Percentiles rank a stretch among this genome's conserved stretches.
These are phyloP conservation scores for Evernia prunastri DNA, from an alignment of 495 filamentous ascomycete genomes.

Conservation along the genomic window DNA sequence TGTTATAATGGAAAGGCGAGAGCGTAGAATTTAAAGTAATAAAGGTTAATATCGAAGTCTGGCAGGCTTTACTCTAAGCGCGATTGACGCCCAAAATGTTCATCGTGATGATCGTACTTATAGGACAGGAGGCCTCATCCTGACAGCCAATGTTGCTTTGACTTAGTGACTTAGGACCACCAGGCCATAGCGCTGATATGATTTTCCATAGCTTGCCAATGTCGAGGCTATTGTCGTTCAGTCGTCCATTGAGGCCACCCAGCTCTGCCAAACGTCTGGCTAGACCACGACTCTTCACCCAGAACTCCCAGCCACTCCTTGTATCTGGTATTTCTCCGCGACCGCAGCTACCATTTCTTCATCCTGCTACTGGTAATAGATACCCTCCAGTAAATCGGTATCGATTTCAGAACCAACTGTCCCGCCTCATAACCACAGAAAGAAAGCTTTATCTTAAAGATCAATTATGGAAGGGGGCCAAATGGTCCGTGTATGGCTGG, in stretches of 20 bases:
- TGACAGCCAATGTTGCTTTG: background rate
- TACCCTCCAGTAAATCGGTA: constrained; percentile 35
- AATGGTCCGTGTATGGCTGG: constrained; percentile 53
- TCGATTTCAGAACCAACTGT: constrained; percentile 48
- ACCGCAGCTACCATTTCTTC: constrained; percentile 78
- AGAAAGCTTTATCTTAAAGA: constrained; percentile 59
- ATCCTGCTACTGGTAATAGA: constrained; percentile 39
- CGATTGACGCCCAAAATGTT: background rate
- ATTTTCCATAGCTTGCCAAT: constrained; percentile 7
- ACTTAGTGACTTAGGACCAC: background rate
- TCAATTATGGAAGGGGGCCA: constrained; percentile 52
- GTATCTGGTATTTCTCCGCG: constrained; percentile 46
- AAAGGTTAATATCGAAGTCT: background rate
- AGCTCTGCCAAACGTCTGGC: constrained; percentile 15
- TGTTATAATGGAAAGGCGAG: too few species aligned
- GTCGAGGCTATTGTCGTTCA: constrained; percentile 1
- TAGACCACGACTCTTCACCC: constrained; percentile 25
- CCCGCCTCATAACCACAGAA: constrained; percentile 71
- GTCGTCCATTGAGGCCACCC: constrained; percentile 18
- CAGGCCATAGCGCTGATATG: constrained; percentile 3
- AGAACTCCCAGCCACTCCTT: constrained; percentile 40
- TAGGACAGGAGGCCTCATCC: background rate
- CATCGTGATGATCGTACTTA: too few species aligned
- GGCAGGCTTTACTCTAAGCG: background rate
- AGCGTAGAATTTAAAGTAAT: too few species aligned